Conservation (phyloP, 2,329 filamentous ascomycete genomes). For the Aspergillus alliaceus region DNA sequence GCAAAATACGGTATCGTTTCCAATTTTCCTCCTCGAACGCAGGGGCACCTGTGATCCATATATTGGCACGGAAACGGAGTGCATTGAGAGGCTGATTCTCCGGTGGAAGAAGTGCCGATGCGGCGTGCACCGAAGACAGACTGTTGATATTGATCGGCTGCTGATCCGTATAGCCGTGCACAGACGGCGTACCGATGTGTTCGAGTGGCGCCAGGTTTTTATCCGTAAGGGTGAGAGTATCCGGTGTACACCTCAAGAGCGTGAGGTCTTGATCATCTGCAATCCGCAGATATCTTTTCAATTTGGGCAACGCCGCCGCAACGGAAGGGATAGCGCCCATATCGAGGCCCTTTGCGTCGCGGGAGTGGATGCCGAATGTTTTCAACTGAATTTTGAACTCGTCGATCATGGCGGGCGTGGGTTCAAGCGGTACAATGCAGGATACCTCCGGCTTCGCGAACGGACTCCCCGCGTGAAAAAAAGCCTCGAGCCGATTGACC, state of each 20-base stretch:
- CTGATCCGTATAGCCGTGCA: constrained; percentile 25
- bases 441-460: not conserved
- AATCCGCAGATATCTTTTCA: not conserved
- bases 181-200: constrained; percentile 19
- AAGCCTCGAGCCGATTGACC: not conserved
- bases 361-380: constrained; percentile 1
- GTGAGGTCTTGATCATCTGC: not conserved
- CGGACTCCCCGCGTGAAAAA: not conserved
- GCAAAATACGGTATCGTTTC: constrained; percentile 20
- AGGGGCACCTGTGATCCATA: constrained; percentile 16
- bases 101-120: constrained; percentile 17
- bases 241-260: constrained; percentile 12
- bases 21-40: constrained; percentile 23
- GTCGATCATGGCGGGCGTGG: not conserved
- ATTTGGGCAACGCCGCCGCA: not conserved
- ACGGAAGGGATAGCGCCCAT: not conserved
- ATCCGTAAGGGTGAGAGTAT: constrained; percentile 18
- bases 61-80: constrained; percentile 23
- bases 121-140: constrained; percentile 20
- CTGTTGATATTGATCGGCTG: constrained; percentile 24
- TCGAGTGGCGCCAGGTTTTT: constrained; percentile 20
- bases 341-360: not conserved
- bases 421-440: not conserved
- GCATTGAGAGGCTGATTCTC: constrained; percentile 23
- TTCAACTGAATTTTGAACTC: not conserved